A percentile compares a stretch with the other conserved stretches of the same genome.
These are phyloP conservation scores for Didymella pomorum DNA, from an alignment of 2,329 filamentous ascomycete genomes.

Conservation along the genomic window DNA sequence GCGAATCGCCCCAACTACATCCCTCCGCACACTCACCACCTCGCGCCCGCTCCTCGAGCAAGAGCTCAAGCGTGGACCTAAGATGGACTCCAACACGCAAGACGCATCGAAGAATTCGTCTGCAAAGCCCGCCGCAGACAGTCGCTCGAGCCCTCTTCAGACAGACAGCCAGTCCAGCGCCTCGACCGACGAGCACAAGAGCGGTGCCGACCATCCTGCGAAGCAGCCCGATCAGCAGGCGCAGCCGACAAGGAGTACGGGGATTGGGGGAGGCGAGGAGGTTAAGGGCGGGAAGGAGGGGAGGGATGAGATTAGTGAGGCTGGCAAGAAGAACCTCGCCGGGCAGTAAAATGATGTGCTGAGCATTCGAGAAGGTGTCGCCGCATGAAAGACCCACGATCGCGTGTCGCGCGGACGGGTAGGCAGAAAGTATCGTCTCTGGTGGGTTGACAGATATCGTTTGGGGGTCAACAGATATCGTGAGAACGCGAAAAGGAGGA, in stretches of 20 bases:
- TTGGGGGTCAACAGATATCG: too few species aligned
- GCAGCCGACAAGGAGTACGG: conserved; percentile 43
- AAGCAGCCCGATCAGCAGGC: conserved; percentile 50
- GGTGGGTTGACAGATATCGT: not conserved
- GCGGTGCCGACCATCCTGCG: conserved; percentile 48
- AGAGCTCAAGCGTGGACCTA: conserved; percentile 29
- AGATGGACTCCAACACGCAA: conserved; percentile 32
- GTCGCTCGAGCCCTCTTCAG: conserved; percentile 37
- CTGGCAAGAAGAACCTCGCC: conserved; percentile 17
- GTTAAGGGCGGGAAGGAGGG: conserved; percentile 49
- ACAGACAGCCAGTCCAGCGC: conserved; percentile 45
- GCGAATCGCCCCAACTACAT: not conserved
- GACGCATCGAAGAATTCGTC: conserved; percentile 32
- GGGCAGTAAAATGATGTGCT: conserved; percentile 6
- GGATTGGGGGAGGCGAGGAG: conserved; percentile 39
- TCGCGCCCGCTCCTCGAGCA: conserved; percentile 1
- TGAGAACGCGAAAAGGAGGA: not conserved
- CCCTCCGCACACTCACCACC: conserved; percentile 20
- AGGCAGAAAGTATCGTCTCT: not conserved
- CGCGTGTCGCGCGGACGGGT: not conserved
- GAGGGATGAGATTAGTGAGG: conserved; percentile 26
- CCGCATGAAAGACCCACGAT: too few species aligned
- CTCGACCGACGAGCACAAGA: conserved; percentile 37
- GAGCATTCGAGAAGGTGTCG: not conserved
- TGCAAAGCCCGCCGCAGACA: conserved; percentile 31